A percentile compares a stretch with the other conserved stretches of the same genome.
Evolutionary conservation across 129 eudicot genomes (phyloP).

Genomic region (Tanacetum coccineum): DNA sequence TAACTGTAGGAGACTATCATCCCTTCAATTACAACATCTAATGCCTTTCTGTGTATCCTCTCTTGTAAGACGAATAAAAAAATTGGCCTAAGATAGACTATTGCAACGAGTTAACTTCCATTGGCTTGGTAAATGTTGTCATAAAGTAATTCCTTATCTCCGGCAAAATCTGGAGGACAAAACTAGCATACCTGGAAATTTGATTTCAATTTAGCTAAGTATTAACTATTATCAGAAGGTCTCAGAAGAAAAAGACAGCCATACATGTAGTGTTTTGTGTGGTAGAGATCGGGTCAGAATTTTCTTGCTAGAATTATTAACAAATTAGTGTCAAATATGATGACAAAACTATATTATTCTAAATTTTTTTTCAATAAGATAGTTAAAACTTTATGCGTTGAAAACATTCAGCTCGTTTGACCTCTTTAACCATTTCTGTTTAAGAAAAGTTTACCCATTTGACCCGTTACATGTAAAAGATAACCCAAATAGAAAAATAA

Average conservation of each 20-base stretch:
- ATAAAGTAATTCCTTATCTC: conserved; percentile 62
- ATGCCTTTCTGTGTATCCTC: conserved; percentile 41
- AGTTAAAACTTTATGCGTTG: too few relatives aligned
- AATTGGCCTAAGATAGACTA: conserved; percentile 24
- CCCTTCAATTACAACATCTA: conserved; percentile 22
- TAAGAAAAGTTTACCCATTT: not conserved
- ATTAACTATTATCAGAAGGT: not conserved
- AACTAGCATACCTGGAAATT: conserved; percentile 44
- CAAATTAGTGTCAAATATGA: too few relatives aligned
- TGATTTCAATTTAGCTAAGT: conserved; percentile 9
- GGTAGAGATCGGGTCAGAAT: too few relatives aligned
- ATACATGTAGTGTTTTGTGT: too few relatives aligned
- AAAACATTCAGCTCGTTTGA: too few relatives aligned
- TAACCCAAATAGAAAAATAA: too few relatives aligned
- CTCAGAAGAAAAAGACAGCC: too few relatives aligned
- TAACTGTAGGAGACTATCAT: not conserved
- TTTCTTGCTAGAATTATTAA: too few relatives aligned
- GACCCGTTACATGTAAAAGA: too few relatives aligned
- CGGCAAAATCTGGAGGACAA: conserved; percentile 56
- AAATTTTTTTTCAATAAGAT: too few relatives aligned
- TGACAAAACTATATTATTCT: too few relatives aligned
- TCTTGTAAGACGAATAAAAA: conserved; percentile 28
- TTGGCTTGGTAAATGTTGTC: conserved; percentile 46
- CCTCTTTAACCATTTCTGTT: too few relatives aligned
- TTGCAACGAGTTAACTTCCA: conserved; percentile 22